Percentiles rank a stretch among this genome's conserved stretches.
phyloP scores from a whole-genome alignment of 495 filamentous ascomycete species.

The Stereocaulon alpinum region DNA sequence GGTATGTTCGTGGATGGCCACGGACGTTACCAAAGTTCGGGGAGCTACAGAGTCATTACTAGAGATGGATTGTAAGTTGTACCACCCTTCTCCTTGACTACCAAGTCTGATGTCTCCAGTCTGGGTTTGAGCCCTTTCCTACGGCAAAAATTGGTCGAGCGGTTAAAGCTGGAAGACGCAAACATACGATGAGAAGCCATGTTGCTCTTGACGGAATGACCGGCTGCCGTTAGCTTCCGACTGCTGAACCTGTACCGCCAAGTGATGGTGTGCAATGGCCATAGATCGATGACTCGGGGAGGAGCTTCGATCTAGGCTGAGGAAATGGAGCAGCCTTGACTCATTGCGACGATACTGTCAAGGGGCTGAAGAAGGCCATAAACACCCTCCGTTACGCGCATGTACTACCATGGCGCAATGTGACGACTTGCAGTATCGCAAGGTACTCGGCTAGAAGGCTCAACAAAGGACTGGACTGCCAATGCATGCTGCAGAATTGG shows the following conservation, averaged over 20 bases:
- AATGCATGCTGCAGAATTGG: too few relatives aligned
- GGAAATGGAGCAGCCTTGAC: too few relatives aligned
- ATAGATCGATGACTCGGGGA: too few relatives aligned
- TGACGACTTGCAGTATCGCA: too few relatives aligned
- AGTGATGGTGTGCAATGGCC: not conserved
- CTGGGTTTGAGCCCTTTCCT: conserved; percentile 49
- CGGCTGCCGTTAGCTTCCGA: too few relatives aligned
- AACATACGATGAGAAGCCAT: not conserved
- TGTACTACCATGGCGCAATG: too few relatives aligned
- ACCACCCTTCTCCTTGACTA: not conserved
- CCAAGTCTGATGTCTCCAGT: conserved; percentile 25
- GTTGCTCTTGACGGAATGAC: not conserved
- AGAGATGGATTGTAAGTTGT: conserved; percentile 49
- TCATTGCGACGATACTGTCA: too few relatives aligned
- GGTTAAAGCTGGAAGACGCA: conserved; percentile 16
- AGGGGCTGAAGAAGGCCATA: too few relatives aligned
- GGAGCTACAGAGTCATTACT: conserved; percentile 50
- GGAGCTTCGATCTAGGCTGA: too few relatives aligned
- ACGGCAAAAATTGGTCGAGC: conserved; percentile 44
- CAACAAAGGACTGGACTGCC: too few relatives aligned
- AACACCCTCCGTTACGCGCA: too few relatives aligned
- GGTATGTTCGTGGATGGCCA: conserved; percentile 57
- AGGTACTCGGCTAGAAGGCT: too few relatives aligned
- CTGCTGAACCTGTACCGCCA: not conserved
- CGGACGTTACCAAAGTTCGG: conserved; percentile 50